These are phyloP conservation scores for Pelagophyceae sp. DNA, from an alignment of 352 stramenopile genomes.

Conservation along the genomic window DNA sequence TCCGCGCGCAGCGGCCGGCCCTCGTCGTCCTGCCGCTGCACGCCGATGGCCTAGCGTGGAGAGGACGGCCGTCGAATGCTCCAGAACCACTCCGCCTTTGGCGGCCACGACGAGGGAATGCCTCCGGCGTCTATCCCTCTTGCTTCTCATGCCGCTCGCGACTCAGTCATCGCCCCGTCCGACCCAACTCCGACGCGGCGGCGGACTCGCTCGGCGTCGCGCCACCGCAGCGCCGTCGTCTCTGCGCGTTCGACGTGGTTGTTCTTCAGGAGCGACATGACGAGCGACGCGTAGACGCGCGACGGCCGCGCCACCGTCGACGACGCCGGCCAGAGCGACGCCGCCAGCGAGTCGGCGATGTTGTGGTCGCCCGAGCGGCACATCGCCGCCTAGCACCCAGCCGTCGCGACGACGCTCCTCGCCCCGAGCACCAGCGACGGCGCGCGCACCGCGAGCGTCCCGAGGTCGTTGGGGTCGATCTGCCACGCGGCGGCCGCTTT, in stretches of 20 bases:
- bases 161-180: neutral
- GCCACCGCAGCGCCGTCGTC: neutral
- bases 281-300: neutral
- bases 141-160: no score
- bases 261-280: neutral
- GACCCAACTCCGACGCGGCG: neutral
- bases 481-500: neutral
- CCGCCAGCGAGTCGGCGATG: neutral
- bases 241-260: neutral
- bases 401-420: no score
- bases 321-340: neutral
- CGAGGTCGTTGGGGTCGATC: neutral
- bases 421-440: no score
- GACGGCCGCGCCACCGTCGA: neutral
- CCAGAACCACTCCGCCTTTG: no score
- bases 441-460: neutral
- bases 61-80: no score
- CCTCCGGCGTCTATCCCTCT: no score
- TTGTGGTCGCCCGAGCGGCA: neutral
- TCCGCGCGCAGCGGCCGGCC: no score
- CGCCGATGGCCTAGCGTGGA: no score
- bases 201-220: neutral
- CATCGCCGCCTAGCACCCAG: no score
- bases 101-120: no score
- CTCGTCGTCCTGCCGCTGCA: no score